Evolutionary conservation across 1,284 basidiomycete genomes (phyloP).

Genomic region (Melampsora abietis-canadensis): DNA sequence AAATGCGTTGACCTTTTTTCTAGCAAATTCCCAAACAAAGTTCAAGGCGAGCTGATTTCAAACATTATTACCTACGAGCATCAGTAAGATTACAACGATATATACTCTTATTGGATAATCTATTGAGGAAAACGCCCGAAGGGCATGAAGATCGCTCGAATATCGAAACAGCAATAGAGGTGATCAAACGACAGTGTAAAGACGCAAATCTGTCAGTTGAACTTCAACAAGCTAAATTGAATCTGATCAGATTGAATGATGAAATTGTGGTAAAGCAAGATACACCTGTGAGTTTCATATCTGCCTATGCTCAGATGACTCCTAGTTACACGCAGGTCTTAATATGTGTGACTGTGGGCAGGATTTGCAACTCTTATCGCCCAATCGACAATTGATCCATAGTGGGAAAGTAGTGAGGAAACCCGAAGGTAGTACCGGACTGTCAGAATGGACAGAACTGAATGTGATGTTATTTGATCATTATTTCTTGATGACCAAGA

Average conservation of each 20-base stretch:
- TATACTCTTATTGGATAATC: constrained; percentile 78
- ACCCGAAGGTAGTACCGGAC: constrained; percentile 62
- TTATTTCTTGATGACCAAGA: constrained; percentile 61
- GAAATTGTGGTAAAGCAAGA: constrained; percentile 30
- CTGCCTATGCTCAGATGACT: not conserved
- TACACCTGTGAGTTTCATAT: constrained; percentile 24
- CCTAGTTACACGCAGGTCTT: not conserved
- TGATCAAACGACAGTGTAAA: constrained; percentile 70
- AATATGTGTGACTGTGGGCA: not conserved
- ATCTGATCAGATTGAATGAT: constrained; percentile 16
- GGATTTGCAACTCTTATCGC: constrained; percentile 39
- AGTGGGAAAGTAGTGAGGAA: constrained; percentile 76
- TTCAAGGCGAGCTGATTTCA: constrained; percentile 73
- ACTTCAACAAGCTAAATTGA: constrained; percentile 34
- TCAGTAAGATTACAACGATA: constrained; percentile 86
- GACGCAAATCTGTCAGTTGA: constrained; percentile 32
- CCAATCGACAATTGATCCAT: constrained; percentile 57
- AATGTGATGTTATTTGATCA: constrained; percentile 87
- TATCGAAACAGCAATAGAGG: constrained; percentile 77
- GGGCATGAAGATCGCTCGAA: constrained; percentile 73
- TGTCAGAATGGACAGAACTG: constrained; percentile 72
- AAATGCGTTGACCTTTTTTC: not conserved
- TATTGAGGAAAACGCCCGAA: constrained; percentile 71
- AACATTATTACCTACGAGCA: constrained; percentile 78
- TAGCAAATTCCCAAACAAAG: constrained; percentile 49